Base-by-base conservation (phyloP, 768 basidiomycete species). In the Mycena indigotica region DNA sequence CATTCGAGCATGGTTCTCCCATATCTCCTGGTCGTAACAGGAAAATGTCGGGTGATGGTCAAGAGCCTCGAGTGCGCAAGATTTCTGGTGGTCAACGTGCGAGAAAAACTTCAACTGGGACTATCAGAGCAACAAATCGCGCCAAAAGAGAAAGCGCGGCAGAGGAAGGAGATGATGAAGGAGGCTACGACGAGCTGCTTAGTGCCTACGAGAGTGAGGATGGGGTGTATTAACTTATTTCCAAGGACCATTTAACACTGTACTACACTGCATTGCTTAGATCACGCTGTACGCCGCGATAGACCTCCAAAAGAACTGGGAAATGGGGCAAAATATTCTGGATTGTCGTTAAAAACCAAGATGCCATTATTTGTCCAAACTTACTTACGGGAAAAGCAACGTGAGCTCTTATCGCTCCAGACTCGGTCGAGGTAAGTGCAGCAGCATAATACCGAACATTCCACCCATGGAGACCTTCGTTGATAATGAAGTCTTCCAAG, bases 201-300 rank as follows among this genome's bases (percentile, higher is more conserved):
- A 90, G 87, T 67, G 89, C 89, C 19, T 92, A 92, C 65, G 89
- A 91, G 73, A 90, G 89, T 66, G 89, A 90, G 66, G 87, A 85
- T 52, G 32, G 52, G 6, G 41, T 54, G 58, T 56, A 58, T 55
- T 66, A 62, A 64, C 57, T 58, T 62, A 55, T 55, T 53, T 6
- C n/a, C 5, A 21, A 8, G 53, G 29, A 53, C 35, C 24, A 61
- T 61, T 44, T 26, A 53, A 40, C 41, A n/a, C n/a, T n/a, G n/a
- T n/a, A n/a, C n/a, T n/a, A n/a, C n/a, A n/a, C n/a, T n/a, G n/a
- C 49, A 50, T 38, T 52, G 16, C 50, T 30, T 50, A 68, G 61
- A 19, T 74, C 61, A 3, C 81, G 75, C 56, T 87, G 84, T 26
- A 91, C 76, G n/a, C 79, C 82, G 16, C 75, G 76, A 63, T 88